Base-by-base conservation (phyloP, 2,329 filamentous ascomycete species). In the Pseudocercospora vitis region DNA sequence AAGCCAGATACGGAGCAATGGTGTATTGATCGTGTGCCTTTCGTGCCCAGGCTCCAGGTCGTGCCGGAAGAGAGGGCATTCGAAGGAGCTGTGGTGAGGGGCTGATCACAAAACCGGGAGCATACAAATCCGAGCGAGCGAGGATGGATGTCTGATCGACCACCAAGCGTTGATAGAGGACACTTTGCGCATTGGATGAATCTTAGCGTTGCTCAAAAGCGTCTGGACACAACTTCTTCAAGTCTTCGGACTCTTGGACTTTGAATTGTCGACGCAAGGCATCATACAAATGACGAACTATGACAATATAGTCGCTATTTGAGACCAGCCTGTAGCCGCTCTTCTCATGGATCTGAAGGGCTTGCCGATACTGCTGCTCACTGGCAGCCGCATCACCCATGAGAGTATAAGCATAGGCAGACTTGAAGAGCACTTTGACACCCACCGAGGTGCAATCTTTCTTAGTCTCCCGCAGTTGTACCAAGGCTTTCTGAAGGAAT, bases 1-100 rank as follows among this genome's bases (percentile, higher is more conserved):
- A 42, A 46, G 50, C 63, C 63, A 16, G 59, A 60, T 33, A 61
- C 57, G 3, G 64, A 65, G 49, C 60, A 64, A 45, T 65, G 54
- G 45, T 65, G 62, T 32, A 49, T 57, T 7, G 53, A 60, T 49
- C 58, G 60, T 18, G 53, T 53, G 4, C 54, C 31, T 1, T 59
- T 63, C 29, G 12, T 62, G 7, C 48, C 55, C 21, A 57, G 61
- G 31, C 42, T 54, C 4, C 51, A 52, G 35, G 49, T 18, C 2
- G 59, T 65, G 9, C 31, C 50, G n/a, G 21, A 45, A 8, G 48
- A 46, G 18, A 58, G 58, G 47, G 42, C 33, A 1, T 61, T 54
- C 37, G 18, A 52, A 16, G 14, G 14, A 12, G 58, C 53, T 5
- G 58, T 58, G 31, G 49, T n/a, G n/a, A n/a, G n/a, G n/a, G n/a